Evolutionary conservation across 495 filamentous ascomycete species (phyloP).

Genomic region (Immersiella caudata): DNA sequence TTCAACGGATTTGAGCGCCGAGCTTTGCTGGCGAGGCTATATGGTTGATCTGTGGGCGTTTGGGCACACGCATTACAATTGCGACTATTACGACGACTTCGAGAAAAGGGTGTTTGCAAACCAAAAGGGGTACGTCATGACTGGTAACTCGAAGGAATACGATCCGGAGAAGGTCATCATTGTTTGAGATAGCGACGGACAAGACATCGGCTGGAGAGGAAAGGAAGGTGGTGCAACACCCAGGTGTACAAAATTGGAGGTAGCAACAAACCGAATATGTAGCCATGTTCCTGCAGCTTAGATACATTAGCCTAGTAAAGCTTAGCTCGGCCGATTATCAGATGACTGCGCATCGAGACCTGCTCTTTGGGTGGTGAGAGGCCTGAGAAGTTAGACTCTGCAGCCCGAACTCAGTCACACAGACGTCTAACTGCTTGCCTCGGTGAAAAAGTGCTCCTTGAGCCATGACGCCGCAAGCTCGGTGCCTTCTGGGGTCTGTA

Average conservation of each 20-base stretch:
- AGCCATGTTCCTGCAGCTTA: too few species aligned
- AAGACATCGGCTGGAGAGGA: too few species aligned
- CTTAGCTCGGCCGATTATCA: too few species aligned
- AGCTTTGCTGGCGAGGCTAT: constrained; percentile 47
- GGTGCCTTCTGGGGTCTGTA: constrained; percentile 52
- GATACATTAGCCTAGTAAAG: too few species aligned
- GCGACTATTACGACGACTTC: constrained; percentile 23
- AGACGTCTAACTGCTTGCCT: background rate
- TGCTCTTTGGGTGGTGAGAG: too few species aligned
- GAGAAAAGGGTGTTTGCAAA: constrained; percentile 33
- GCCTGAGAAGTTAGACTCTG: too few species aligned
- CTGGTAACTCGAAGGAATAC: background rate
- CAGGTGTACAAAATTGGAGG: too few species aligned
- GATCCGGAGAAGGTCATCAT: constrained; percentile 4
- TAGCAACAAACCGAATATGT: too few species aligned
- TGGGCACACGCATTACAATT: constrained; percentile 58
- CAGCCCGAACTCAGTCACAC: background rate
- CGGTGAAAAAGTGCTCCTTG: constrained; percentile 22
- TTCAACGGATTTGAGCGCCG: constrained; percentile 43
- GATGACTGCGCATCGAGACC: too few species aligned
- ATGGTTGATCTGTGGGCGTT: constrained; percentile 57
- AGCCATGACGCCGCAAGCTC: constrained; percentile 53
- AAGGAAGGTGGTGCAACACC: background rate
- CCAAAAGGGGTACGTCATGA: constrained; percentile 36
- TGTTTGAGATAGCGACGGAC: background rate